Conservation (phyloP, 2,329 filamentous ascomycete genomes). For the Zymoseptoria tritici region DNA sequence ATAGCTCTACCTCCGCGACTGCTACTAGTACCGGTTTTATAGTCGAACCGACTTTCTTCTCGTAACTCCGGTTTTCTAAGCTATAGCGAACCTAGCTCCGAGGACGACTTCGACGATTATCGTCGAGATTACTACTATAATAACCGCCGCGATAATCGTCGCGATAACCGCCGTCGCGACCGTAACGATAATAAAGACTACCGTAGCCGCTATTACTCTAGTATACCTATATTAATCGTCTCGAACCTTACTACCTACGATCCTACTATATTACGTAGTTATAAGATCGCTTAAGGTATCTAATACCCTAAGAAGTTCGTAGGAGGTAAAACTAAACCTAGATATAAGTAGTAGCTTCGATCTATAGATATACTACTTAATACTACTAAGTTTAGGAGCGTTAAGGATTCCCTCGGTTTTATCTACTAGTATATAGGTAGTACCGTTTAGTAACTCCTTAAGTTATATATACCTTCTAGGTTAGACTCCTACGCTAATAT, state of each 20-base stretch:
- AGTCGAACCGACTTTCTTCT: no score
- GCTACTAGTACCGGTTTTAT: no score
- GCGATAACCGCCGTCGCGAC: neutral
- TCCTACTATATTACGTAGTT: neutral
- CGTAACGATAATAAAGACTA: neutral
- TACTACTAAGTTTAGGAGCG: neutral
- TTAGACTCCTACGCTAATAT: neutral
- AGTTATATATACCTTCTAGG: neutral
- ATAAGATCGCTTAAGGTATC: neutral
- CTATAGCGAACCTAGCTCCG: neutral
- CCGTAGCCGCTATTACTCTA: neutral
- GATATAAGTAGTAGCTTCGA: neutral
- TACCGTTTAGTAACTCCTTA: neutral
- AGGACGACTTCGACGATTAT: neutral
- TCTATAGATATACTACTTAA: neutral
- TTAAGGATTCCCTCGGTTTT: neutral
- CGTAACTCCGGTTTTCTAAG: neutral
- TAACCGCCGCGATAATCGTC: no score
- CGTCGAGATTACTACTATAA: neutral
- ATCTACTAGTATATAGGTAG: neutral
- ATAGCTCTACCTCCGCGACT: neutral
- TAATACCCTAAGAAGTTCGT: neutral
- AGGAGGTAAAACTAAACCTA: neutral
- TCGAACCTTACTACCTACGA: neutral
- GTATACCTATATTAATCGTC: neutral